phyloP scores from a whole-genome alignment of 2,329 filamentous ascomycete species.

The Phoma sp. region DNA sequence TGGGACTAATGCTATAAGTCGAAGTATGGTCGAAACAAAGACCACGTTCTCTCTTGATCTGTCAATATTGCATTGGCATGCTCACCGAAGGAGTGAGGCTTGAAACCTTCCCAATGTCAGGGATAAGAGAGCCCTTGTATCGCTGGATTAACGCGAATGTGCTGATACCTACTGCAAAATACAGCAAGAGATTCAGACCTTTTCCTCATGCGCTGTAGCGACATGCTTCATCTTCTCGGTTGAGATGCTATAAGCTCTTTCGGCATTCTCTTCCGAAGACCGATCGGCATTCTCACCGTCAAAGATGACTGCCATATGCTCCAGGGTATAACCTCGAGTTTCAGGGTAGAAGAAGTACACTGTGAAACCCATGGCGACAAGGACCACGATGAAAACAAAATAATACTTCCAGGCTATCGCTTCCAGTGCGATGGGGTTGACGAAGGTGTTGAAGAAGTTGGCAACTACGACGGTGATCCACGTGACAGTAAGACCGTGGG shows the following conservation, averaged over 20 bases:
- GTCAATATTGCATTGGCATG: too few relatives aligned
- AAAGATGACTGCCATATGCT: constrained; percentile 20
- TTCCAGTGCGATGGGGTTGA: constrained; percentile 25
- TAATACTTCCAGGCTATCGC: constrained; percentile 27
- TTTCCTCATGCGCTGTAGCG: not conserved
- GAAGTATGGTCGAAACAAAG: too few relatives aligned
- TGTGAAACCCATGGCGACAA: constrained; percentile 12
- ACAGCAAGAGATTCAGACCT: not conserved
- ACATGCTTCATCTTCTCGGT: not conserved
- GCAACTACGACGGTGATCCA: constrained; percentile 8
- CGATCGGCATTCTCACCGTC: constrained; percentile 38
- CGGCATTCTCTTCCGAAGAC: not conserved
- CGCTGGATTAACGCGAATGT: too few relatives aligned
- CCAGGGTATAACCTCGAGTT: constrained; percentile 18
- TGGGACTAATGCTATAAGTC: too few relatives aligned
- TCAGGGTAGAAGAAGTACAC: constrained; percentile 22
- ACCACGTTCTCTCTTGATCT: too few relatives aligned
- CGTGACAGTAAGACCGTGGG: constrained; percentile 47
- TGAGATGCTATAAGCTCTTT: not conserved
- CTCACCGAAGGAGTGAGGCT: too few relatives aligned
- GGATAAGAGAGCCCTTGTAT: not conserved
- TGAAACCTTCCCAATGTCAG: not conserved
- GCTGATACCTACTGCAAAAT: not conserved
- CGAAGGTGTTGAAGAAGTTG: constrained; percentile 19
- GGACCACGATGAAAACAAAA: constrained; percentile 31